These are phyloP conservation scores for Polygonum aviculare DNA, from an alignment of 148 eudicot genomes.

Conservation along the genomic window DNA sequence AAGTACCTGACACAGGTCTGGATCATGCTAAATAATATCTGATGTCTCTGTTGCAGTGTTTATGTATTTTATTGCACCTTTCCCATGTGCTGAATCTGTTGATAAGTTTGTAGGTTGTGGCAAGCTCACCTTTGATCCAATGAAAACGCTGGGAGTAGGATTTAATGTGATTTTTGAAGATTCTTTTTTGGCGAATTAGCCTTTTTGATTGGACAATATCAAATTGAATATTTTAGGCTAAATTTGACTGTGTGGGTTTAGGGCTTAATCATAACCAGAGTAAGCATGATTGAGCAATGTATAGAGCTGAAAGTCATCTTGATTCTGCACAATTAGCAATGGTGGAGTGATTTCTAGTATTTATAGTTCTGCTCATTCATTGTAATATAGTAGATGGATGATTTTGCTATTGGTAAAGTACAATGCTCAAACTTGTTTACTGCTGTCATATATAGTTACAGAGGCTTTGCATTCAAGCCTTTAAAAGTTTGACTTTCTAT, in stretches of 20 bases:
- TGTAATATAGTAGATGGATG: not conserved
- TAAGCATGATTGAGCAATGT: slow-evolving; percentile 1
- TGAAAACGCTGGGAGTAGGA: not conserved
- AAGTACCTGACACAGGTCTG: slow-evolving; percentile 95
- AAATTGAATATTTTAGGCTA: not conserved
- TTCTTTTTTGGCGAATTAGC: not conserved
- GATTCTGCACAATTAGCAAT: not conserved
- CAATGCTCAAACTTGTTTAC: too few species aligned
- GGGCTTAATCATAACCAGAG: not conserved
- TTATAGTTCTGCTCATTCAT: not conserved
- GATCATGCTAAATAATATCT: not conserved
- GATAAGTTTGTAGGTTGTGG: not conserved
- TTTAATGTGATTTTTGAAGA: not conserved
- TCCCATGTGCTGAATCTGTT: not conserved
- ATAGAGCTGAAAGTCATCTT: not conserved
- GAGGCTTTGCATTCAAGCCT: not conserved
- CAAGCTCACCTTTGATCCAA: not conserved
- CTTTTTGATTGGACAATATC: not conserved
- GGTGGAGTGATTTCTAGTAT: not conserved
- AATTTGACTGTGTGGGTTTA: not conserved
- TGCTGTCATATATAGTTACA: not conserved
- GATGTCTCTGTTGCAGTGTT: not conserved
- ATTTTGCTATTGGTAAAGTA: not conserved
- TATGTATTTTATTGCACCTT: not conserved
- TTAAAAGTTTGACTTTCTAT: not conserved